Evolutionary conservation across 306 rosid genomes (phyloP).

Genomic region (Castanea mollissima): DNA sequence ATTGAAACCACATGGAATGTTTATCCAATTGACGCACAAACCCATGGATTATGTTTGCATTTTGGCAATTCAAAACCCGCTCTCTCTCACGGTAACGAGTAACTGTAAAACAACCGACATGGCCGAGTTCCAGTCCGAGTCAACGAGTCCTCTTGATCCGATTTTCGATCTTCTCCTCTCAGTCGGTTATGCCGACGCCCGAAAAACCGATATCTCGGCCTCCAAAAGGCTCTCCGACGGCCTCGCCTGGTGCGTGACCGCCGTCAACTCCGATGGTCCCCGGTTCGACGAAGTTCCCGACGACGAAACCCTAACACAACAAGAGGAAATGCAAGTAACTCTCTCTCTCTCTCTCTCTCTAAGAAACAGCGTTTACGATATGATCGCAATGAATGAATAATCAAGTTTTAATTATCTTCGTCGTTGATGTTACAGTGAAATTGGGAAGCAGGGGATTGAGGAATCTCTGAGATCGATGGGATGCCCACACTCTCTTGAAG

Average conservation of each 20-base stretch:
- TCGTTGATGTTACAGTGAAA: constrained; percentile 24
- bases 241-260: constrained; percentile 41
- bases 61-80: not conserved
- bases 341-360: constrained; percentile 15
- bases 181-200: constrained; percentile 32
- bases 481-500: constrained; percentile 46
- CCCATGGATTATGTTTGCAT: no score
- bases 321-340: constrained; percentile 33
- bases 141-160: constrained; percentile 9
- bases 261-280: constrained; percentile 8
- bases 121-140: constrained; percentile 19
- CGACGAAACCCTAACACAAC: constrained; percentile 3
- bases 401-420: not conserved
- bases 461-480: constrained; percentile 41
- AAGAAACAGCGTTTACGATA: no score
- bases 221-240: constrained; percentile 35
- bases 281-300: constrained; percentile 5
- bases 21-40: no score
- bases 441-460: constrained; percentile 26
- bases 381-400: no score
- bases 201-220: constrained; percentile 18
- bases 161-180: constrained; percentile 33
- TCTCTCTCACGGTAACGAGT: not conserved
- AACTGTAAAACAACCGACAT: constrained; percentile 11
- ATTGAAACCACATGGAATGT: no score